These are phyloP conservation scores for Coelastrella sp. DNA, from an alignment of 139 green algal genomes.

Conservation along the genomic window DNA sequence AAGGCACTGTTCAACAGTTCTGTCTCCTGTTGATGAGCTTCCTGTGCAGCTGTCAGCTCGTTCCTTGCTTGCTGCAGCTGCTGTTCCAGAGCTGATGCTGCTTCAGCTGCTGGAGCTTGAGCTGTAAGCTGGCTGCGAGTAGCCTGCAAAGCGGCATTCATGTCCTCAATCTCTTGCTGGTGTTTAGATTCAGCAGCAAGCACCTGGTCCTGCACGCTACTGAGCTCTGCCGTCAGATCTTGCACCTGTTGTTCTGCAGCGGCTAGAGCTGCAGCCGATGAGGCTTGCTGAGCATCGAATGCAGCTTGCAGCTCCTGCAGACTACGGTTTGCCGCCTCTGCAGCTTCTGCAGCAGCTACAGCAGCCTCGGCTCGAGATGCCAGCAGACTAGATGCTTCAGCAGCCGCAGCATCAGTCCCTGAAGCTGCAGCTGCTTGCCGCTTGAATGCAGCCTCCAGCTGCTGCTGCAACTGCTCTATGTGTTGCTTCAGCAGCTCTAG, in stretches of 20 bases:
- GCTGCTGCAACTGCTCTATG: not conserved
- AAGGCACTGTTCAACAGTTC: not conserved
- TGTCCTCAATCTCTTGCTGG: not conserved
- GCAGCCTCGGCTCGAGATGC: not conserved
- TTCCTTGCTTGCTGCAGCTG: not conserved
- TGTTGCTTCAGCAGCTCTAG: not conserved
- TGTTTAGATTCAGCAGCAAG: not conserved
- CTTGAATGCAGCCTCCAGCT: not conserved
- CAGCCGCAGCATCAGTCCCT: not conserved
- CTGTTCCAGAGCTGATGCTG: not conserved
- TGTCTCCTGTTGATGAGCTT: not conserved
- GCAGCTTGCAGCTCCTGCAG: not conserved
- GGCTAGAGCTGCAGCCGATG: not conserved
- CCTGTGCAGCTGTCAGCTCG: not conserved
- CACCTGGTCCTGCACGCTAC: not conserved
- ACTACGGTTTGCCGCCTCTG: not conserved
- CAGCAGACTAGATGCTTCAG: not conserved
- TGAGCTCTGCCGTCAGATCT: not conserved
- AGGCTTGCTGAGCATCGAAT: not conserved
- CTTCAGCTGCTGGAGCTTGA: not conserved
- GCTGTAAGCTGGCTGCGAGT: not conserved
- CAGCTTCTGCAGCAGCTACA: not conserved
- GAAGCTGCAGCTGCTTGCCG: not conserved
- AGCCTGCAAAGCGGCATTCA: not conserved
- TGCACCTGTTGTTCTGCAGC: conserved; percentile 1